Conservation (phyloP, 2,329 filamentous ascomycete genomes). For the Orbilia brochopaga region DNA sequence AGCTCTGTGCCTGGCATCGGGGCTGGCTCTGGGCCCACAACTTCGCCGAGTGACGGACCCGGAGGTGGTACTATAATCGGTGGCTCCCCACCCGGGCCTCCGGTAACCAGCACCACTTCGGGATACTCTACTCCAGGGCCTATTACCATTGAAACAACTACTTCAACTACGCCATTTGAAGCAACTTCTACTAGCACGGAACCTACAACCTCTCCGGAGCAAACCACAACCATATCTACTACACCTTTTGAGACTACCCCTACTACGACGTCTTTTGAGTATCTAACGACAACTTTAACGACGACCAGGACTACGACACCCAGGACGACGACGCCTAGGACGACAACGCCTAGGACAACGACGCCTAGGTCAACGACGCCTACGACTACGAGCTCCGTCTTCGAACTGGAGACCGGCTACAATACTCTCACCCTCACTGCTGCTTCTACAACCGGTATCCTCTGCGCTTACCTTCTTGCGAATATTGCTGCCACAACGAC, state of each 20-base stretch:
- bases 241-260: too few relatives aligned
- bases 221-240: not conserved
- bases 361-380: not conserved
- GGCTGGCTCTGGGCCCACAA: not conserved
- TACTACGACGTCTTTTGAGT: too few relatives aligned
- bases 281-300: too few relatives aligned
- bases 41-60: too few relatives aligned
- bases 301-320: too few relatives aligned
- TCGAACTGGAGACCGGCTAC: constrained; percentile 29
- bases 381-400: not conserved
- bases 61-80: too few relatives aligned
- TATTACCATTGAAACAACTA: not conserved
- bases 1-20: too few relatives aligned
- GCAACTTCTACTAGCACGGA: not conserved
- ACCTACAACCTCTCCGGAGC: not conserved
- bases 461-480: constrained; percentile 7
- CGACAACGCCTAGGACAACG: not conserved
- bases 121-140: not conserved
- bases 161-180: not conserved
- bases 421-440: constrained; percentile 21
- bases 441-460: constrained; percentile 12
- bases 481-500: constrained; percentile 17
- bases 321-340: constrained; percentile 7
- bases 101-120: not conserved
- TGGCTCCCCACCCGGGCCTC: too few relatives aligned